Evolutionary conservation across 257 asterid genomes (phyloP).

Genomic region (Solanum infundibuliforme): DNA sequence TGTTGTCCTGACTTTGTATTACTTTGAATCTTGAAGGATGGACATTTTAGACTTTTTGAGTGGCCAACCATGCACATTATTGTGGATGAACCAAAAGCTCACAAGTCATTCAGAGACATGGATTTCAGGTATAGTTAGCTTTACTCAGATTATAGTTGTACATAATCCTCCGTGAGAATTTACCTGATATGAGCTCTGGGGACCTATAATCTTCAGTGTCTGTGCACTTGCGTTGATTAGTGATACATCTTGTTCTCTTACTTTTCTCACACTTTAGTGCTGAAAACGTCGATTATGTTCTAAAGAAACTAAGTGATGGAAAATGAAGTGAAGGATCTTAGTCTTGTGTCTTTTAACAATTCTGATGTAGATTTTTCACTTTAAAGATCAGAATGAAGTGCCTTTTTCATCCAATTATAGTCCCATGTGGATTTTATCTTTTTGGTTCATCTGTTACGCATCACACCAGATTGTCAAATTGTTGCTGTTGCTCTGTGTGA

Average conservation of each 20-base stretch:
- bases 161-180: neutral
- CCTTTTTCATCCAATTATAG: neutral
- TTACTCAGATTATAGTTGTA: neutral
- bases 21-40: slow-evolving; percentile 50
- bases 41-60: slow-evolving; percentile 78
- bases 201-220: neutral
- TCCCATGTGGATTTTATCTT: neutral
- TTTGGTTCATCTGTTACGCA: neutral
- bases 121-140: slow-evolving; percentile 65
- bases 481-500: neutral
- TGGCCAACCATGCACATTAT: slow-evolving; percentile 75
- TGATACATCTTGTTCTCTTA: neutral
- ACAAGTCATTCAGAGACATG: slow-evolving; percentile 93
- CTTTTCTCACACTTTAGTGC: neutral
- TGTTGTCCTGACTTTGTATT: neutral
- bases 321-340: neutral
- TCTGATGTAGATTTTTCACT: neutral
- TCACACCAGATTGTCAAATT: neutral
- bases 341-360: neutral
- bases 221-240: neutral
- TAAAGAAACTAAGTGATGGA: neutral
- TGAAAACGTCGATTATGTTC: neutral
- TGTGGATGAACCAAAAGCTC: slow-evolving; percentile 86
- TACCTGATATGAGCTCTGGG: neutral
- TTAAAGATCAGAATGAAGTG: neutral